Base-by-base conservation (phyloP, 2,329 filamentous ascomycete genomes). In the Colletotrichum euphorbiae region DNA sequence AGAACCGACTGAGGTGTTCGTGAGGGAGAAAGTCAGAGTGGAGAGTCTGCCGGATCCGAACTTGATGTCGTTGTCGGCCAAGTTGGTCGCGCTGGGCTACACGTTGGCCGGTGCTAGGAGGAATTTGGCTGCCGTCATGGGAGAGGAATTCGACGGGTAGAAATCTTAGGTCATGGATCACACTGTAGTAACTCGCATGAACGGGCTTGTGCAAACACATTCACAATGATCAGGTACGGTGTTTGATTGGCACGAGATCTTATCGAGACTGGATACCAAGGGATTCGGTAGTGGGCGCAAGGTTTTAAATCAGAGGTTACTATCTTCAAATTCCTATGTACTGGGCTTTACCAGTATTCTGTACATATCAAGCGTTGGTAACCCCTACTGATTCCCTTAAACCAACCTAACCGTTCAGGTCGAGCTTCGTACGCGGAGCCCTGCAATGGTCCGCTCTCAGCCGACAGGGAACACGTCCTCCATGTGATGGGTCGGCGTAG, bases 21-120 rank as follows among this genome's bases (percentile, higher is more conserved):
- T 98, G 51, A 89, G 91, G 72, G 95, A 98, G 77, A 98, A 98
- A 81, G 88, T 97, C 4, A 86, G 92, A 45, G 91, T 98, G 2
- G 94, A 97, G 78, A 95, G 89, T 74, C 36, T 68, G 40, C 93
- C 94, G 62, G 94, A 98, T 77, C 95, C 95, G 1, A 94, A 90
- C 73, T 77, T 98, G 71, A 90, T 98, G 77, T 91, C 92, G 40
- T 84, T 96, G 38, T 91, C 93, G 77, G 91, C 93, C 5, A 98
- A 98, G 80, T 82, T 98, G 72, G 89, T 86, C 33, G 93, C 92
- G 4, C 80, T 98, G 65, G 90, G 91, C 70, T 88, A 94, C 73
- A 90, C 90, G 69, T 84, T 97, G 19, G 83, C 85, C 65, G 83
- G 92, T 70, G 90, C 91, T 71, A 85, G 92, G 72, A 84, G 87